These are phyloP conservation scores for Jackrogersella multiformis DNA, from an alignment of 495 filamentous ascomycete genomes.

Conservation along the genomic window DNA sequence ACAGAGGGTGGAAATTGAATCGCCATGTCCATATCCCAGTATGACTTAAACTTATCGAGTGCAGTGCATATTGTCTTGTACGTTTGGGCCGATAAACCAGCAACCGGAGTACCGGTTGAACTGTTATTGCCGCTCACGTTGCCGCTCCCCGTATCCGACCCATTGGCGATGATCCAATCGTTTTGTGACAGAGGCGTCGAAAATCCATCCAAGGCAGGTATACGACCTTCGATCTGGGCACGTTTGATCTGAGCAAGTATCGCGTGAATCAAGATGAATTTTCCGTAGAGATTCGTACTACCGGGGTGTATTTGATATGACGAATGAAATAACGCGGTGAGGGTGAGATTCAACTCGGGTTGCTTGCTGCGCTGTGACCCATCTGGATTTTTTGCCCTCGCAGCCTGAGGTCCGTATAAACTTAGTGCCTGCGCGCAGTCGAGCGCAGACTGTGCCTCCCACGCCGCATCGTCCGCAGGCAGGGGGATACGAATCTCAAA, in stretches of 20 bases:
- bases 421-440: conserved; percentile 71
- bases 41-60: conserved; percentile 70
- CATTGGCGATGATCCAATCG: conserved; percentile 56
- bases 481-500: conserved; percentile 67
- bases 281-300: conserved; percentile 70
- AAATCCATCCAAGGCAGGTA: conserved; percentile 48
- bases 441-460: conserved; percentile 63
- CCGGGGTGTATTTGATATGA: conserved; percentile 61
- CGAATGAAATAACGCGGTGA: conserved; percentile 64
- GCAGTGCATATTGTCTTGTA: conserved; percentile 53
- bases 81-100: conserved; percentile 45
- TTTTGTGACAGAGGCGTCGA: conserved; percentile 59
- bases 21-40: conserved; percentile 72
- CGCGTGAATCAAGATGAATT: conserved; percentile 75
- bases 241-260: conserved; percentile 63
- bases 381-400: conserved; percentile 59
- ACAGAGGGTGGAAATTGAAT: conserved; percentile 65
- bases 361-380: conserved; percentile 68
- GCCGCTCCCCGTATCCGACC: conserved; percentile 38
- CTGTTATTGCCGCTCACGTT: conserved; percentile 50
- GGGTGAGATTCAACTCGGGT: conserved; percentile 62
- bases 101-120: conserved; percentile 62
- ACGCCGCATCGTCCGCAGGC: conserved; percentile 72
- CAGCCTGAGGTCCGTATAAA: conserved; percentile 58
- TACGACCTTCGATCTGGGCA: conserved; percentile 46